Conservation (phyloP, 768 basidiomycete species). For the Auriscalpium microsporum region DNA sequence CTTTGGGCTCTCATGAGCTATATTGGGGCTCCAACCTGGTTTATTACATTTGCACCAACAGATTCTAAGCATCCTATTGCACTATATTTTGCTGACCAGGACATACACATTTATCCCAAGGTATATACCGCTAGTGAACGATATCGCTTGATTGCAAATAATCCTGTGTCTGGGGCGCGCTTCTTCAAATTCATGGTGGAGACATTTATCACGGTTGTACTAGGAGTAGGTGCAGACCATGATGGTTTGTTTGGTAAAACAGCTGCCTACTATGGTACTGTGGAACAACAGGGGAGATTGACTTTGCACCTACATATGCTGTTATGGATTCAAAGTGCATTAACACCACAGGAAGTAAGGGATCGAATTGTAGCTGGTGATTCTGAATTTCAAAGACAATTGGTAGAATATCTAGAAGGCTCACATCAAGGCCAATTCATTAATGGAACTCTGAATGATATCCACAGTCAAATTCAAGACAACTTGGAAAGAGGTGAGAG, state of each 20-base stretch:
- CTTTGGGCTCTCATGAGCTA: constrained; percentile 12
- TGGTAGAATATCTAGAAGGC: constrained; percentile 10
- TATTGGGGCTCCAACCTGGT: constrained; percentile 14
- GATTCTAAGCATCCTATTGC: constrained; percentile 15
- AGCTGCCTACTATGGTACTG: constrained; percentile 15
- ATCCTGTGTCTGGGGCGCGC: constrained; percentile 13
- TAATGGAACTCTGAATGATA: neutral
- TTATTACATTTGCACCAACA: constrained; percentile 17
- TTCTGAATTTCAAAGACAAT: constrained; percentile 5
- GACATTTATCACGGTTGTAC: constrained; percentile 10
- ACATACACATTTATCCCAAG: neutral
- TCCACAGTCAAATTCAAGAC: neutral
- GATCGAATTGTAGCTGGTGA: constrained; percentile 7
- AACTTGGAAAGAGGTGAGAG: no score
- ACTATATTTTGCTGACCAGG: constrained; percentile 11
- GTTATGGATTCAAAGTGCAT: constrained; percentile 8
- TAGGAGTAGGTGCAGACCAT: neutral
- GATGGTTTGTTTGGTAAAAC: constrained; percentile 14
- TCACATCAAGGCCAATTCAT: constrained; percentile 10
- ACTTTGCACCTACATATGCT: constrained; percentile 18
- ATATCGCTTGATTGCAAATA: constrained; percentile 1
- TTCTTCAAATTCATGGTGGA: constrained; percentile 9
- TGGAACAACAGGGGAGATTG: constrained; percentile 1
- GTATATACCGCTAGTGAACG: neutral
- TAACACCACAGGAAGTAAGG: constrained; percentile 13